These are phyloP conservation scores for Lichenothelia convexa DNA, from an alignment of 495 filamentous ascomycete genomes.

Conservation along the genomic window DNA sequence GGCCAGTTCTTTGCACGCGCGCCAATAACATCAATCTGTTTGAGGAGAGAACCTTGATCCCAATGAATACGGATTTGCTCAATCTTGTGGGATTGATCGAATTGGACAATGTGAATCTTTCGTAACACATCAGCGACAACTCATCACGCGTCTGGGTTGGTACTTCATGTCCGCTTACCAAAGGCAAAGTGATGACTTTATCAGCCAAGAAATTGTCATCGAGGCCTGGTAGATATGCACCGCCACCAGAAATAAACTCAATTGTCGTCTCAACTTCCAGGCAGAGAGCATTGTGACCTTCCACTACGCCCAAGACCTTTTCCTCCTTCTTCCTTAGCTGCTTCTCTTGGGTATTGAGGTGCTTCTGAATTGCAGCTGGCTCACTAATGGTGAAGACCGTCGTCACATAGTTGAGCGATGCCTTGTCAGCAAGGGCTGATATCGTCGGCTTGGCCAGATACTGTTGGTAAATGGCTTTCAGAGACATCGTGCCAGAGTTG, in stretches of 20 bases:
- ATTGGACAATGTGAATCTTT: slow-evolving; percentile 87
- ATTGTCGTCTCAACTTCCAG: slow-evolving; percentile 68
- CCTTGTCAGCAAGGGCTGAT: slow-evolving; percentile 44
- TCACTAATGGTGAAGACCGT: slow-evolving; percentile 60
- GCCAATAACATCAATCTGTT: slow-evolving; percentile 86
- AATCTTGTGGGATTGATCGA: slow-evolving; percentile 60
- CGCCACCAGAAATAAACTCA: slow-evolving; percentile 65
- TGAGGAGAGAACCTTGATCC: slow-evolving; percentile 88
- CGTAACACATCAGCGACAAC: too few species aligned
- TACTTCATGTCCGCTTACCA: slow-evolving; percentile 50
- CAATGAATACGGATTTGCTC: slow-evolving; percentile 71
- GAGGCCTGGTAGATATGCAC: slow-evolving; percentile 70
- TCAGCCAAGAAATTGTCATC: slow-evolving; percentile 92
- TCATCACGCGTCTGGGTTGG: too few species aligned
- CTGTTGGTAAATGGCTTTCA: slow-evolving; percentile 52
- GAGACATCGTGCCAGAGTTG: slow-evolving; percentile 46
- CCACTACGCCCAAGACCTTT: slow-evolving; percentile 50
- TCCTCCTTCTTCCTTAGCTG: slow-evolving; percentile 66
- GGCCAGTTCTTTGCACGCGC: slow-evolving; percentile 79
- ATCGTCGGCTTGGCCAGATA: slow-evolving; percentile 56
- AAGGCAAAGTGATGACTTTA: slow-evolving; percentile 57
- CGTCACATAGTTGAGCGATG: slow-evolving; percentile 79
- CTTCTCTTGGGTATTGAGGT: slow-evolving; percentile 45
- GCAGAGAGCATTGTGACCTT: slow-evolving; percentile 47
- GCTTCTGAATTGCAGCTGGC: slow-evolving; percentile 55